Percentiles rank a stretch among this genome's conserved stretches.
phyloP scores from a whole-genome alignment of 2,329 filamentous ascomycete genomes.

The Mycosphaerella sp. region DNA sequence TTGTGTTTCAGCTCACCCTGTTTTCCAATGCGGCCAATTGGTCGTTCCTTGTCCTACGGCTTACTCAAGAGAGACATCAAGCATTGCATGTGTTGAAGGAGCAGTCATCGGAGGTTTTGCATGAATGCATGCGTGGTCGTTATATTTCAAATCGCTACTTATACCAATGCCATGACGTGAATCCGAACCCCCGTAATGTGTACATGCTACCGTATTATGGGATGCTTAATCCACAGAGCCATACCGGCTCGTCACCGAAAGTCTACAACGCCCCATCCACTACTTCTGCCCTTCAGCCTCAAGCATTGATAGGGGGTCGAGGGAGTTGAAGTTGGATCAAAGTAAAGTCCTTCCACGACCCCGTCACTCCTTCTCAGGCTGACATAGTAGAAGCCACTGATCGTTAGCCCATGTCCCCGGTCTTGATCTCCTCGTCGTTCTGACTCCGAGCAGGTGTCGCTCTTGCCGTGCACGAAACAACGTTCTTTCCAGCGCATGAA shows the following conservation, averaged over 20 bases:
- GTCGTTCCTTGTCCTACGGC: too few relatives aligned
- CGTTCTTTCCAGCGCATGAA: conserved; percentile 54
- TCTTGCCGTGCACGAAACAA: conserved; percentile 40
- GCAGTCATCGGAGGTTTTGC: too few relatives aligned
- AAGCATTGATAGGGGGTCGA: conserved; percentile 51
- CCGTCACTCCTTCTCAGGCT: conserved; percentile 45
- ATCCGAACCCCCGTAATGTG: background rate
- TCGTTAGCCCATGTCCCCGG: conserved; percentile 45
- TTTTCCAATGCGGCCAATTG: background rate
- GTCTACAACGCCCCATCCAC: conserved; percentile 29
- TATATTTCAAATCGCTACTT: background rate
- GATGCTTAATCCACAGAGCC: background rate
- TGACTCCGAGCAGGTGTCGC: conserved; percentile 24
- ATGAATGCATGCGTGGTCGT: background rate
- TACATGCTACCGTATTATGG: background rate
- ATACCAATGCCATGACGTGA: background rate
- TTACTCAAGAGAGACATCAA: too few relatives aligned
- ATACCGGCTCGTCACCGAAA: background rate
- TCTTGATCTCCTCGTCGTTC: conserved; percentile 28
- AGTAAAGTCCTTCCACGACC: conserved; percentile 48
- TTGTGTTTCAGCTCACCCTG: too few relatives aligned
- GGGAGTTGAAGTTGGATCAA: conserved; percentile 49
- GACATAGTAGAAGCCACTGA: conserved; percentile 51
- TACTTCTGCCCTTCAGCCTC: conserved; percentile 37
- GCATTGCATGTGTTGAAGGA: too few relatives aligned